Conservation (phyloP, 177 flowering plant genomes). For the Vitis hybrid region DNA sequence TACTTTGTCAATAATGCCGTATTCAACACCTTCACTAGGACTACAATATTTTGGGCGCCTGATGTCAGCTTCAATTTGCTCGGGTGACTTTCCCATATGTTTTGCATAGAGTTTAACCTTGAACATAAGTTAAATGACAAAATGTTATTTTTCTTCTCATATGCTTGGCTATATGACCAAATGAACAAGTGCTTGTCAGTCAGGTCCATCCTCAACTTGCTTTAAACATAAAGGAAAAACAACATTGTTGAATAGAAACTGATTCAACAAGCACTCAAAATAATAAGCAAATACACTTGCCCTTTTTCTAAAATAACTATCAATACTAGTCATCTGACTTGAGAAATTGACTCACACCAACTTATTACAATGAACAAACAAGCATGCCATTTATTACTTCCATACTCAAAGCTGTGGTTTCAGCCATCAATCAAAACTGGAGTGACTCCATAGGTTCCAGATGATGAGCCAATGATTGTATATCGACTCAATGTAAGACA, state of each 20-base stretch:
- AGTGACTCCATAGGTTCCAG: no score
- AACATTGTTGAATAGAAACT: neutral
- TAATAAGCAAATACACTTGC: neutral
- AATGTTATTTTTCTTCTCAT: no score
- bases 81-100: slow-evolving; percentile 78
- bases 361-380: no score
- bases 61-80: slow-evolving; percentile 84
- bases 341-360: no score
- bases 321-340: neutral
- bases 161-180: neutral
- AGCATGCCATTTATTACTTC: no score
- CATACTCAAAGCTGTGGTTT: no score
- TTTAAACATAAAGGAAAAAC: no score
- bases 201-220: neutral
- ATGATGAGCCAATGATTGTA: no score
- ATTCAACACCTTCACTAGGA: slow-evolving; percentile 94
- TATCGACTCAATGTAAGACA: no score
- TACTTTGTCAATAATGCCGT: slow-evolving; percentile 98
- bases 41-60: slow-evolving; percentile 91
- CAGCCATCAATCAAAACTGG: no score
- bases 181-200: neutral
- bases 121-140: no score
- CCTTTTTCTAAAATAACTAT: neutral
- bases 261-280: neutral
- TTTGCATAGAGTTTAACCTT: no score